Base-by-base conservation (phyloP, 192 early-diverging fungal genomes). In the Backusella psychrophila region DNA sequence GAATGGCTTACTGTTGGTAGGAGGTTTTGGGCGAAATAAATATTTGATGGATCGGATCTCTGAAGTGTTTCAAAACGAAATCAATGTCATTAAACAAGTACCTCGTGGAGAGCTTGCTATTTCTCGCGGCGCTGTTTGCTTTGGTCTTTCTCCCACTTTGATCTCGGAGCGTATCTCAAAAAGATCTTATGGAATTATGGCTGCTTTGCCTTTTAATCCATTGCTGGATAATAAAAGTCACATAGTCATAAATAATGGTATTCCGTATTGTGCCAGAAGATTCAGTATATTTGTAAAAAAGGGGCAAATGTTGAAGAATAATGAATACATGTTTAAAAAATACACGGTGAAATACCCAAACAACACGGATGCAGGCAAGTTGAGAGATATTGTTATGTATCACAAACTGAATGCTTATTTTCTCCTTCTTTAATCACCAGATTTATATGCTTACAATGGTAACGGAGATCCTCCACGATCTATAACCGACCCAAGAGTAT, bases 1-100 rank as follows among this genome's bases (percentile, higher is more conserved):
- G n/a, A 56, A 81, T 29, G 81, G 84, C 8, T 82, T 86, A 19
- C 87, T 89, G 75, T 71, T 89, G 73, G 87, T 89, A 21, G 87
- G 87, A 41, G 87, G 87, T 38, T 87, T 87, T 73, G 86, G 87
- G 23, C 80, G 83, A 69, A 86, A 84, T 8, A 72, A 76, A 23
- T 87, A 87, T 56, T 73, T 89, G 26, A 79, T 81, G 49, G 52
- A 77, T 23, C 53, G 75, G n/a, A 70, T 89, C 14, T 77, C 83
- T 66, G 44, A 77, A 19, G 67, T 66, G 4, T 87, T 89, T 80
- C 71, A 66, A 38, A 72, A 70, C 36, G 52, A 80, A 41, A 77
- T 88, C 12, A 36, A 41, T 3, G 76, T 74, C 7, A 83, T 87
- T 38, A 78, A 75, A 23, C 75, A 80, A 17, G 84, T 85, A 34